Evolutionary conservation across 768 basidiomycete genomes (phyloP).

Genomic region (Asterophora lycoperdoides): DNA sequence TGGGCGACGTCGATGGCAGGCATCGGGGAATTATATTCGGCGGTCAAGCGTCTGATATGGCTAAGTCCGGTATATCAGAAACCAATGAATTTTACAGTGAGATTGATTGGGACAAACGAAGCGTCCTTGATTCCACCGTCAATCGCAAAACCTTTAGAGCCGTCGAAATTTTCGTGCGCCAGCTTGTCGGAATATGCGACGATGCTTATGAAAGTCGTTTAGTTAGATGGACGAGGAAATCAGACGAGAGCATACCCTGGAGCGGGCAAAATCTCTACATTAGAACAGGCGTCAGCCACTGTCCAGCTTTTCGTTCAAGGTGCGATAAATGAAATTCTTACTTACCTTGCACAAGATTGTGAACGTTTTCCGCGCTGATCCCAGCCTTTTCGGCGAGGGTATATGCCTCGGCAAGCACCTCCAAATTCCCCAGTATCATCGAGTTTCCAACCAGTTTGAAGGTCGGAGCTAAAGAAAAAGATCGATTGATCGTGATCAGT

Average conservation of each 20-base stretch:
- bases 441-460: slow-evolving; percentile 82
- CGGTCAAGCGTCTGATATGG: slow-evolving; percentile 67
- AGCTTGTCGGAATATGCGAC: slow-evolving; percentile 64
- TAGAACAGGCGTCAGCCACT: no score
- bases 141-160: slow-evolving; percentile 68
- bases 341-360: slow-evolving; percentile 54
- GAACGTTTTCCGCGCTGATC: slow-evolving; percentile 59
- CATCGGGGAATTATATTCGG: slow-evolving; percentile 65
- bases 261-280: slow-evolving; percentile 62
- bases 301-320: not conserved
- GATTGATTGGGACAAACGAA: slow-evolving; percentile 33
- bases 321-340: not conserved
- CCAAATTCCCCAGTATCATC: slow-evolving; percentile 70
- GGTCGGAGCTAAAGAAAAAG: slow-evolving; percentile 45
- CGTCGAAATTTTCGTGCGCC: slow-evolving; percentile 71
- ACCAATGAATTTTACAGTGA: not conserved
- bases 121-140: slow-evolving; percentile 90
- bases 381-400: slow-evolving; percentile 85
- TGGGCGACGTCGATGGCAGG: slow-evolving; percentile 69
- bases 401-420: slow-evolving; percentile 77
- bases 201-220: slow-evolving; percentile 32
- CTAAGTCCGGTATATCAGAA: slow-evolving; percentile 25
- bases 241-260: slow-evolving; percentile 40
- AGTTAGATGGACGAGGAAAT: slow-evolving; percentile 1
- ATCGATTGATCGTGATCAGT: not conserved